Evolutionary conservation across 768 basidiomycete genomes (phyloP).

Genomic region (Phaffia australis): DNA sequence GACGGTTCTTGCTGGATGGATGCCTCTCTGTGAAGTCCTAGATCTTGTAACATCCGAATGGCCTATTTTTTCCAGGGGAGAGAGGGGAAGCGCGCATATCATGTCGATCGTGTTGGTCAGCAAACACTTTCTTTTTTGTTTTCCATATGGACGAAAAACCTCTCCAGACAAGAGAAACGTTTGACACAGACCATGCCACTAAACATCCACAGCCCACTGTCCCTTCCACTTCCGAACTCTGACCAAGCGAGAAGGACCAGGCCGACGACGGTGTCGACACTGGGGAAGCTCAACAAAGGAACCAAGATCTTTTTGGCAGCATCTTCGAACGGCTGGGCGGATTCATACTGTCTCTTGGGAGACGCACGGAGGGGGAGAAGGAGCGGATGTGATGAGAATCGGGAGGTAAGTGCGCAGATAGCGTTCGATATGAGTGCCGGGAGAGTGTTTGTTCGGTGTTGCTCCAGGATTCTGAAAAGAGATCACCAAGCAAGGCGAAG

Average conservation of each 20-base stretch:
- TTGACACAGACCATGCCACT: background rate
- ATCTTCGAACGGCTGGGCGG: constrained; percentile 20
- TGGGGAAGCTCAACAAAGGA: constrained; percentile 18
- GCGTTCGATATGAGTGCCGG: constrained; percentile 20
- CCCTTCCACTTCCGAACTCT: constrained; percentile 11
- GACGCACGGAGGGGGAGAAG: background rate
- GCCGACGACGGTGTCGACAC: constrained; percentile 12
- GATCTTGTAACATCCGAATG: constrained; percentile 15
- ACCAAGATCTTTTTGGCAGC: constrained; percentile 21
- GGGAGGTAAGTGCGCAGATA: constrained; percentile 21
- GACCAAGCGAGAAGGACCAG: constrained; percentile 3
- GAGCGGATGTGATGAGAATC: constrained; percentile 20
- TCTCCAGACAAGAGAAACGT: background rate
- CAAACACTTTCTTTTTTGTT: no score
- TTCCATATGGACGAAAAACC: no score
- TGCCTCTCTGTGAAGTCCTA: constrained; percentile 17
- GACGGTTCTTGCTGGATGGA: constrained; percentile 10
- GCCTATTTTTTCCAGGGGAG: background rate
- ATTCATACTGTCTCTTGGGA: background rate
- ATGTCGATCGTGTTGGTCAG: no score
- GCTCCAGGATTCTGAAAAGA: constrained; percentile 1
- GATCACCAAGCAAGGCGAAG: no score
- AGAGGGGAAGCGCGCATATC: no score
- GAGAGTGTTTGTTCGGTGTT: constrained; percentile 13
- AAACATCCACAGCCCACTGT: constrained; percentile 10